Evolutionary conservation across 495 filamentous ascomycete species (phyloP), one percentile per base, ranked within the genome.

Genomic region (Talaromyces stipitatus): DNA sequence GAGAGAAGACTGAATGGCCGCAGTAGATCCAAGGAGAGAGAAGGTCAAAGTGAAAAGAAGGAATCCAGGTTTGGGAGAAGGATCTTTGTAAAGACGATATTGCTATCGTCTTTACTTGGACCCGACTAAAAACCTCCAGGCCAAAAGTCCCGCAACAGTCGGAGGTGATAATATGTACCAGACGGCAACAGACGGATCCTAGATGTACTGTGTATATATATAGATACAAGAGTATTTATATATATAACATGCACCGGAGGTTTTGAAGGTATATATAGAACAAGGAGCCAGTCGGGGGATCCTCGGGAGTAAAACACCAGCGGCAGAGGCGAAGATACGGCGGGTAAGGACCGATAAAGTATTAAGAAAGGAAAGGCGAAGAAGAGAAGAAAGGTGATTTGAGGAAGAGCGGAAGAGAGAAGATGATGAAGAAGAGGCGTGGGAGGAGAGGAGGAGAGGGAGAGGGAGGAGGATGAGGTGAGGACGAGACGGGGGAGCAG

Each of bases 391-490:
- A 47, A 62, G 8, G 20, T 32, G 60, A 58, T 36, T 58, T 32
- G 54, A 50, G 30, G 55, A 57, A 45, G 55, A 55, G 27, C 57
- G 58, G 32, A 53, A 23, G 9, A n/a, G 26, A 47, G 46, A 47
- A 29, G 47, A 62, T 3, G 20, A 22, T 4, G 7, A 26, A 5
- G 57, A 62, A 50, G 38, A 59, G 59, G 47, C 59, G 41, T 52
- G 50, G 36, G 56, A 58, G 43, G 56, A 56, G 30, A 57, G 58
- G 32, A 51, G 38, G 18, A 27, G 29, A 50, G 53, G 45, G 41
- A 54, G 54, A 63, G 62, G 58, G 64, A 52, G 55, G 56, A 62
- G 55, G 59, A 54, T n/a, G 54, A 61, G 58, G 46, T 54, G 56
- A 48, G 63, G 56, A 54, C 50, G 48, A 29, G 53, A n/a, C n/a